Evolutionary conservation across 495 filamentous ascomycete species (phyloP).

Genomic region (Parmelia sp.): DNA sequence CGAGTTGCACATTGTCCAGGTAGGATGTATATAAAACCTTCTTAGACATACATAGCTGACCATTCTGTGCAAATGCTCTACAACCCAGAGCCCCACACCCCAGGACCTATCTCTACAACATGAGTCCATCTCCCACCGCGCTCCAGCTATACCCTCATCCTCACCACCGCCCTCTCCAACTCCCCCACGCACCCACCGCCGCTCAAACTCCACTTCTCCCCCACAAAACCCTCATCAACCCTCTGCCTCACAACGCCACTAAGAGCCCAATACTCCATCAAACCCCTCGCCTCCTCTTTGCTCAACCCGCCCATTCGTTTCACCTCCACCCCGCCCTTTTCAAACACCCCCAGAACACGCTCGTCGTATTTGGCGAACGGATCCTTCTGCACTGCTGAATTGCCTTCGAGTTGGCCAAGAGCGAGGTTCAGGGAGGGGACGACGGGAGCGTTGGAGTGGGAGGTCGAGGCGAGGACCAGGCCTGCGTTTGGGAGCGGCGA

Average conservation of each 20-base stretch:
- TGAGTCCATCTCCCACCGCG: background rate
- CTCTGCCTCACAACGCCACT: slow-evolving; percentile 69
- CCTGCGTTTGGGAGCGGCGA: slow-evolving; percentile 66
- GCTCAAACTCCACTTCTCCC: slow-evolving; percentile 78
- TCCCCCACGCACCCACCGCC: slow-evolving; percentile 80
- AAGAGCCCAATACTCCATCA: slow-evolving; percentile 90
- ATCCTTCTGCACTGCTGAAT: slow-evolving; percentile 32
- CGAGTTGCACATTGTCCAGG: no score
- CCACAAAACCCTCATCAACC: slow-evolving; percentile 66
- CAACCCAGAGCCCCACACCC: no score
- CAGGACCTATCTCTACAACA: background rate
- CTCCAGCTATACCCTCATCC: slow-evolving; percentile 33
- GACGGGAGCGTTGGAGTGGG: slow-evolving; percentile 55
- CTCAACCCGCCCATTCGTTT: slow-evolving; percentile 57
- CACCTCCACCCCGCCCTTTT: slow-evolving; percentile 42
- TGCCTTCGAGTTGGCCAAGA: slow-evolving; percentile 46
- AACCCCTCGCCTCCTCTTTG: slow-evolving; percentile 65
- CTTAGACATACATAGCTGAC: background rate
- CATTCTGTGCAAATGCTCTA: background rate
- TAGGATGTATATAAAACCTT: no score
- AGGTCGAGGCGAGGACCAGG: slow-evolving; percentile 66
- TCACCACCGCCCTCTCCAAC: slow-evolving; percentile 61
- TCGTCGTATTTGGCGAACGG: slow-evolving; percentile 63
- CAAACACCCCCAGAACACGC: slow-evolving; percentile 51
- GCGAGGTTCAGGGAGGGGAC: slow-evolving; percentile 59